phyloP scores from a whole-genome alignment of 192 early-diverging fungal genomes.

The Martensiomyces pterosporus region DNA sequence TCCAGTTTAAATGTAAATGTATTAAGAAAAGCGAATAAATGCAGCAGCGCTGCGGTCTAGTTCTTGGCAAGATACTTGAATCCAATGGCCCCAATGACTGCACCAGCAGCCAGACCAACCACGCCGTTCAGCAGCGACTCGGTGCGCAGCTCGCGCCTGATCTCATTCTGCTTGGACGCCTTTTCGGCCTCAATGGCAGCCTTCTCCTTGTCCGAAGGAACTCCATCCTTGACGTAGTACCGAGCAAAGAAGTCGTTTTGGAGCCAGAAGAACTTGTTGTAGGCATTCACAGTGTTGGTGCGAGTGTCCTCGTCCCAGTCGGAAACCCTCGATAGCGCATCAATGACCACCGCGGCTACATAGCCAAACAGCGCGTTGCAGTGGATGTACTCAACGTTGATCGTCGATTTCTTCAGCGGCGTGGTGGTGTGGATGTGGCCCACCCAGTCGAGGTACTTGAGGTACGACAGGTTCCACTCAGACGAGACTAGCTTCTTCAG shows the following conservation, averaged over 20 bases:
- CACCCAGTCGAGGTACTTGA: constrained; percentile 78
- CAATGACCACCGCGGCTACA: constrained; percentile 55
- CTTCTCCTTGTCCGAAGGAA: constrained; percentile 27
- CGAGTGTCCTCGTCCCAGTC: constrained; percentile 57
- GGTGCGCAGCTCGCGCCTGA: constrained; percentile 27
- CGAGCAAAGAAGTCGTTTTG: constrained; percentile 79
- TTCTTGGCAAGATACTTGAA: constrained; percentile 28
- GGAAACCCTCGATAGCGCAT: constrained; percentile 50
- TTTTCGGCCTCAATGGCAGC: constrained; percentile 20
- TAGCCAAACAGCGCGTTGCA: constrained; percentile 72
- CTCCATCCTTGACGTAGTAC: constrained; percentile 67
- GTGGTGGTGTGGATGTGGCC: constrained; percentile 75
- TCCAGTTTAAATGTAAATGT: neutral
- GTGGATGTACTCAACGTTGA: constrained; percentile 82
- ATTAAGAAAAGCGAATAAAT: constrained; percentile 1
- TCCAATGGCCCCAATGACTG: constrained; percentile 13
- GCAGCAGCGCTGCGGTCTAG: too few relatives aligned
- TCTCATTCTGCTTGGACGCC: constrained; percentile 16
- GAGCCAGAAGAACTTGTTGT: constrained; percentile 78
- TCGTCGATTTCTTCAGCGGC: constrained; percentile 66
- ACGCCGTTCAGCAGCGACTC: constrained; percentile 32
- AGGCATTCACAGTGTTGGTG: constrained; percentile 60
- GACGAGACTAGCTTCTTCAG: constrained; percentile 61
- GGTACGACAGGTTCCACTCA: constrained; percentile 44
- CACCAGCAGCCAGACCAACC: constrained; percentile 26